Conservation (phyloP, 2,329 filamentous ascomycete species). For the Chrysosporium keratinophilum region DNA sequence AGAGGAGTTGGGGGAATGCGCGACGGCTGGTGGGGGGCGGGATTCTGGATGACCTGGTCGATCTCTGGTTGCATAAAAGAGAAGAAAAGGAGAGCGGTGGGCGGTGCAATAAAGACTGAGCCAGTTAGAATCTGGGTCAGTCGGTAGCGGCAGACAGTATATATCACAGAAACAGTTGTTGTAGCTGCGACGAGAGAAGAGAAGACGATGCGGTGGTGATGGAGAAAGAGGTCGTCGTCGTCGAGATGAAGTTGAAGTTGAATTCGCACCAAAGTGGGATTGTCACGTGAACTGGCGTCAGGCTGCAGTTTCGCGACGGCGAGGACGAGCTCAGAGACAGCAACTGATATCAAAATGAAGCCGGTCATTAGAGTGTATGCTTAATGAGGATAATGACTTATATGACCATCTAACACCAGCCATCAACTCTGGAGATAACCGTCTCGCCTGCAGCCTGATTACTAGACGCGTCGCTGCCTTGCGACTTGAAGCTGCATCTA, state of each 20-base stretch:
- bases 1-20: slow-evolving; percentile 25
- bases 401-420: neutral
- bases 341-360: neutral
- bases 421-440: neutral
- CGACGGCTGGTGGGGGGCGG: slow-evolving; percentile 31
- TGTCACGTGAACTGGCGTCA: slow-evolving; percentile 6
- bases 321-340: neutral
- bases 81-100: slow-evolving; percentile 26
- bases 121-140: slow-evolving; percentile 45
- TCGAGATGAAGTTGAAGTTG: neutral
- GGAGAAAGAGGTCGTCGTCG: neutral
- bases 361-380: neutral
- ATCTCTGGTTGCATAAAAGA: slow-evolving; percentile 58
- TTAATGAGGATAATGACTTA: neutral
- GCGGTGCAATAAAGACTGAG: slow-evolving; percentile 42
- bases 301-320: neutral
- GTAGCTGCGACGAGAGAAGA: neutral
- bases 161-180: neutral
- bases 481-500: too few relatives aligned
- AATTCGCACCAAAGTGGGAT: neutral
- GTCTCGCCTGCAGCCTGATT: neutral
- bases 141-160: slow-evolving; percentile 23
- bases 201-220: neutral
- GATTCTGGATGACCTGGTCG: slow-evolving; percentile 41
- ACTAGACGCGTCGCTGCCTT: neutral